Base-by-base conservation (phyloP, 2,329 filamentous ascomycete species). In the Dactylella cylindrospora region DNA sequence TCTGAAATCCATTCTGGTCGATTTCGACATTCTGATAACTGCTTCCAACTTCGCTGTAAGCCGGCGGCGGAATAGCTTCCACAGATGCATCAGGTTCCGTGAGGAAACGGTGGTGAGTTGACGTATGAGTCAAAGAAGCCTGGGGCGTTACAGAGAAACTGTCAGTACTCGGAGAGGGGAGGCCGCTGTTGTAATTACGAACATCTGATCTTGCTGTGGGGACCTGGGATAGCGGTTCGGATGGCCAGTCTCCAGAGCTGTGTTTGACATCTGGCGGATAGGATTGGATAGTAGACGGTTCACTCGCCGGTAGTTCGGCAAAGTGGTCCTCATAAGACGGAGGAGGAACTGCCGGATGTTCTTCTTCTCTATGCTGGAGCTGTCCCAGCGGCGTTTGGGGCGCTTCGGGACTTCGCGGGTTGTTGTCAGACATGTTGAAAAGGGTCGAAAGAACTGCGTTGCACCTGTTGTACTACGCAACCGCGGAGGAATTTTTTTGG, bases 1-100 rank as follows among this genome's bases (percentile, higher is more conserved):
- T 75, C 43, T 71, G 70, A 44, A 74, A 70, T 7, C 72, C 73
- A 51, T 70, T 65, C 40, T 74, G 71, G 25, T 72, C 70, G 62
- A 73, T 71, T 26, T 70, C 65, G 22, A 76, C 69, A 19, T 68
- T 65, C 39, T 73, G 72, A 49, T 72, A 72, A 13, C 71, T 67
- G 2, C 50, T 41, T 8, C 57, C 57, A 29, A 62, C 29, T 10
- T 73, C 71, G 29, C 73, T 73, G 54, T 74, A 75, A 5, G 72
- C 71, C 17, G 74, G 73, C 12, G 72, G 72, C 6, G 74, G 73
- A 5, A 70, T 64, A 13, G 70, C 66, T 32, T 69, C 68, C 15
- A 67, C 66, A 10, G 65, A 44, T 8, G 33, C 39, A 38, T 65
- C 66, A 20, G 19, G 22, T 15, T 52, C 41, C 17, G 32, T 12